A percentile compares a stretch with the other conserved stretches of the same genome.
phyloP scores from a whole-genome alignment of 2,329 filamentous ascomycete species.

The Pseudocercospora vitis region DNA sequence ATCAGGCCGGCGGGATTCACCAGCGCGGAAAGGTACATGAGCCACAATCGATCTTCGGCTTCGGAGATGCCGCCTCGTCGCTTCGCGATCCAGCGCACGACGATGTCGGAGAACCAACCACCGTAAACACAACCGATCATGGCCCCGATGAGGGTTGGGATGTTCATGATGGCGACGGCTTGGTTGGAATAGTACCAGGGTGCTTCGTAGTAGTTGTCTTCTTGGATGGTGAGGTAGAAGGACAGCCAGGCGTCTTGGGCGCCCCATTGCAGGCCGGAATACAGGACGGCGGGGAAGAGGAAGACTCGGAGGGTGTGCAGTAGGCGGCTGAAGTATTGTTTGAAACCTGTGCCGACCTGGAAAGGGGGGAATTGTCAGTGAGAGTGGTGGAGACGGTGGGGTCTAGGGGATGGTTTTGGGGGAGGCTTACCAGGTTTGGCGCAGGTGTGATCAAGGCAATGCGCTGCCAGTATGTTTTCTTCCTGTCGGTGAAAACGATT shows the following conservation, averaged over 20 bases:
- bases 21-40: constrained; percentile 52
- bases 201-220: constrained; percentile 55
- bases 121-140: constrained; percentile 59
- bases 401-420: too few relatives aligned
- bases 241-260: constrained; percentile 61
- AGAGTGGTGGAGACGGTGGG: too few relatives aligned
- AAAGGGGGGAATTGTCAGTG: too few relatives aligned
- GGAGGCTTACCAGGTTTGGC: constrained; percentile 53
- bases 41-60: constrained; percentile 56
- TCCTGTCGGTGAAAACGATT: constrained; percentile 22
- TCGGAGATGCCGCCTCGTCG: constrained; percentile 57
- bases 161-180: constrained; percentile 58
- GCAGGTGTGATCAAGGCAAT: constrained; percentile 59
- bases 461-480: constrained; percentile 56
- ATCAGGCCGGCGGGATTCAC: constrained; percentile 55
- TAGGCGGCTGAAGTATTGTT: constrained; percentile 55
- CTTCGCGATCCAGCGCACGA: constrained; percentile 57
- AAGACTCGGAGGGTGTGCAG: constrained; percentile 59
- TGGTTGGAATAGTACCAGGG: constrained; percentile 59
- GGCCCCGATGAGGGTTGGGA: constrained; percentile 57
- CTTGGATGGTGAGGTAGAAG: constrained; percentile 60
- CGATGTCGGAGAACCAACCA: constrained; percentile 58
- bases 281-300: constrained; percentile 58
- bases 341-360: too few relatives aligned
- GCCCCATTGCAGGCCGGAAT: constrained; percentile 60